These are phyloP conservation scores for Ophidiomyces ophidiicola DNA, from an alignment of 2,329 filamentous ascomycete genomes.

Conservation along the genomic window DNA sequence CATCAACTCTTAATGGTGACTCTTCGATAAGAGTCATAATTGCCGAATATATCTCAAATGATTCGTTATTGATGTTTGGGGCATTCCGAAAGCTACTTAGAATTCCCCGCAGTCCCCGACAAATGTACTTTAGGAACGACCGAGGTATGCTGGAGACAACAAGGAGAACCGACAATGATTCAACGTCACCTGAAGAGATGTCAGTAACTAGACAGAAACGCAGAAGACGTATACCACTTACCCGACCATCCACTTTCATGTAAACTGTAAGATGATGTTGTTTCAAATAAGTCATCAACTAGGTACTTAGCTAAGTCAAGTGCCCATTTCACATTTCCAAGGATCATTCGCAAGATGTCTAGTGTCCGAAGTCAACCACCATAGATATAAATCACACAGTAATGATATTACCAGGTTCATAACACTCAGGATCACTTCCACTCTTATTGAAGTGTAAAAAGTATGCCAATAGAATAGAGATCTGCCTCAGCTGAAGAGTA, in stretches of 20 bases:
- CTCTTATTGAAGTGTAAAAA: conserved; percentile 53
- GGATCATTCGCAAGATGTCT: conserved; percentile 61
- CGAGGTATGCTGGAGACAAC: conserved; percentile 64
- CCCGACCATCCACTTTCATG: conserved; percentile 18
- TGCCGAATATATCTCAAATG: conserved; percentile 37
- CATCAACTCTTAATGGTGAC: conserved; percentile 46
- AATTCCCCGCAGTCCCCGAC: conserved; percentile 50
- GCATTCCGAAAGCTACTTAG: conserved; percentile 34
- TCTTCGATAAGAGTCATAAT: conserved; percentile 42
- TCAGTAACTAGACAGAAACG: no score
- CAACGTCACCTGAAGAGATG: conserved; percentile 10
- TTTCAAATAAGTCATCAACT: conserved; percentile 41
- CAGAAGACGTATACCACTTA: conserved; percentile 10
- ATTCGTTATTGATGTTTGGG: conserved; percentile 28
- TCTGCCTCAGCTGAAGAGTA: conserved; percentile 61
- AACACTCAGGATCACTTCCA: conserved; percentile 29
- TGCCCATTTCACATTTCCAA: conserved; percentile 67
- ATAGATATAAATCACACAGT: background rate
- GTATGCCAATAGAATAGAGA: conserved; percentile 50
- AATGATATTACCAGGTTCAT: conserved; percentile 46
- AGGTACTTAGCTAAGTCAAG: conserved; percentile 52
- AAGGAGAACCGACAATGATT: conserved; percentile 37
- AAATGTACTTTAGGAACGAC: conserved; percentile 57
- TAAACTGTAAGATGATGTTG: conserved; percentile 32
- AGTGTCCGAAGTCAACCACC: background rate